These are phyloP conservation scores for Epichloe glyceriae DNA, from an alignment of 2,329 filamentous ascomycete species.

Conservation along the genomic window DNA sequence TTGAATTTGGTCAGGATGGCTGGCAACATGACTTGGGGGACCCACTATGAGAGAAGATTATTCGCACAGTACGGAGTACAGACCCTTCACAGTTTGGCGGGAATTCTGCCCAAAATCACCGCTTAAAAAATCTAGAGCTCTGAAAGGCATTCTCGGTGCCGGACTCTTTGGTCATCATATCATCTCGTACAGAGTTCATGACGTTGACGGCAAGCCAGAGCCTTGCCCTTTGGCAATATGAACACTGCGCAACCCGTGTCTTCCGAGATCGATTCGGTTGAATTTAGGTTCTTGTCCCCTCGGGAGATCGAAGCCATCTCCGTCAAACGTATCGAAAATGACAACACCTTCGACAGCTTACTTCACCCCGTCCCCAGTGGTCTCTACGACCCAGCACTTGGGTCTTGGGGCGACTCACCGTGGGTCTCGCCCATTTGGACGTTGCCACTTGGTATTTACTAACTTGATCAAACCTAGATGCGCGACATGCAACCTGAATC, in stretches of 20 bases:
- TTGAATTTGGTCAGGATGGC: no score
- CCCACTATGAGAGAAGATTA: no score
- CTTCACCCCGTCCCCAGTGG: conserved; percentile 82
- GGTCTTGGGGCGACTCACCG: conserved; percentile 77
- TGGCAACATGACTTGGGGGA: no score
- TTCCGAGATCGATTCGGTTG: conserved; percentile 73
- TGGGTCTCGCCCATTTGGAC: conserved; percentile 26
- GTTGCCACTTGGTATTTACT: conserved; percentile 4
- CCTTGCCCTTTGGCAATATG: conserved; percentile 27
- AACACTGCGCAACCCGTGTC: conserved; percentile 70
- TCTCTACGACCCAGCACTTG: conserved; percentile 83
- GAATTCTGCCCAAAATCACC: background rate
- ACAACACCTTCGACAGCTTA: conserved; percentile 85
- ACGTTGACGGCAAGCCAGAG: conserved; percentile 1
- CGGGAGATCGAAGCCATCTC: conserved; percentile 81
- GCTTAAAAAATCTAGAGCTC: background rate
- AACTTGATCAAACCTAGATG: conserved; percentile 42
- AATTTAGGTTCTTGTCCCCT: conserved; percentile 74
- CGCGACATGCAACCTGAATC: conserved; percentile 79
- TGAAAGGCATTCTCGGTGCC: background rate
- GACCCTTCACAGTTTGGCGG: no score
- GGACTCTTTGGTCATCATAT: background rate
- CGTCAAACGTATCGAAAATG: conserved; percentile 86
- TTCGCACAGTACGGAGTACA: no score
- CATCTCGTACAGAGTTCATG: background rate